Evolutionary conservation across 208 protist species (phyloP).

Genomic region (Crithidia acanthocephali): DNA sequence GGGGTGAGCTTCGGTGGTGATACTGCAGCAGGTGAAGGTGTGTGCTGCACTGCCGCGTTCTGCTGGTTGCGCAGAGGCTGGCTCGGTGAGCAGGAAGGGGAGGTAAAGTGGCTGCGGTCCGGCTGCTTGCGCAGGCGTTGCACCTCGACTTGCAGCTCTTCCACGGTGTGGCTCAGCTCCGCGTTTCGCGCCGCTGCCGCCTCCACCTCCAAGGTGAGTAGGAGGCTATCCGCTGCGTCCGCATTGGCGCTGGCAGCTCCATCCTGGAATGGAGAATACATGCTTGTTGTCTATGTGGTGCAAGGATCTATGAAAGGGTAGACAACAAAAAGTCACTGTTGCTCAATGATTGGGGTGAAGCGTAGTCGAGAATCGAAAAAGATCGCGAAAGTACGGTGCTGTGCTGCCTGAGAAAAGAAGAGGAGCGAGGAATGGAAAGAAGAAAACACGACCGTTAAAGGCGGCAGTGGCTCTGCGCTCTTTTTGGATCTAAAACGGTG

Average conservation of each 20-base stretch:
- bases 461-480: no score
- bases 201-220: conserved; percentile 71
- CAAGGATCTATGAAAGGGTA: no score
- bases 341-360: neutral
- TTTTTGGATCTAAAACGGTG: no score
- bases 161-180: conserved; percentile 51
- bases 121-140: conserved; percentile 2
- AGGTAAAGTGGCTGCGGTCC: no score
- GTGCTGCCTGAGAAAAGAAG: no score
- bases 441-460: no score
- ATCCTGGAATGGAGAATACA: neutral
- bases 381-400: no score
- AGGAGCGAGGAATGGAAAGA: no score
- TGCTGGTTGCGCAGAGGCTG: neutral
- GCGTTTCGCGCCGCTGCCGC: conserved; percentile 78
- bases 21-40: neutral
- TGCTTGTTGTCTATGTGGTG: no score
- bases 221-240: conserved; percentile 46
- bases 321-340: no score
- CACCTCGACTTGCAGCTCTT: conserved; percentile 39
- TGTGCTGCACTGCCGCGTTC: neutral
- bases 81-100: neutral
- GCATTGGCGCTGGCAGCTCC: neutral
- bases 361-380: neutral
- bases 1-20: neutral